A percentile compares a stretch with the other conserved stretches of the same genome.
These are phyloP conservation scores for Lolium multiflorum DNA, from an alignment of 176 grass and related monocot species.

Conservation along the genomic window DNA sequence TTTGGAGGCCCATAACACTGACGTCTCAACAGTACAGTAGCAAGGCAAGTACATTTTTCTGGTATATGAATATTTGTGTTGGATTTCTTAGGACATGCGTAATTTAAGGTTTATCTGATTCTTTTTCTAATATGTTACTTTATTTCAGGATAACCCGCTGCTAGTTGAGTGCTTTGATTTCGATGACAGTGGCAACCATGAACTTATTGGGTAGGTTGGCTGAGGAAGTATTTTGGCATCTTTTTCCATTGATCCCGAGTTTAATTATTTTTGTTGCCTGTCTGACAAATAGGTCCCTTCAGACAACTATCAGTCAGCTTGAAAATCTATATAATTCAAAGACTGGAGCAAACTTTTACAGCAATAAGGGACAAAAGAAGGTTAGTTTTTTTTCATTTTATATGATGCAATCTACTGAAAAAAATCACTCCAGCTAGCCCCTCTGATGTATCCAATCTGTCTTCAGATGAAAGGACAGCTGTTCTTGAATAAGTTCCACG, in stretches of 20 bases:
- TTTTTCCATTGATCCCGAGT: constrained; percentile 26
- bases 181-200: constrained; percentile 80
- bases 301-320: constrained; percentile 73
- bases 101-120: constrained; percentile 27
- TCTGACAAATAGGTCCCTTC: constrained; percentile 66
- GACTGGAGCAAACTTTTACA: constrained; percentile 68
- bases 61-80: constrained; percentile 21
- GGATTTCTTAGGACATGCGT: constrained; percentile 6
- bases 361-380: constrained; percentile 66
- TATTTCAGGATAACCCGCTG: constrained; percentile 95
- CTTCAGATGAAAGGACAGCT: constrained; percentile 86
- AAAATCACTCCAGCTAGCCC: constrained; percentile 6
- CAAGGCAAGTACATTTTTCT: constrained; percentile 68
- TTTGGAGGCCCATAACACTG: constrained; percentile 82
- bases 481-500: constrained; percentile 76
- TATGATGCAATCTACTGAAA: background rate
- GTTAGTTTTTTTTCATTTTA: constrained; percentile 27
- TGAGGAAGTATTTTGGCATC: constrained; percentile 30
- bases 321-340: constrained; percentile 73
- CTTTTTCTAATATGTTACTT: constrained; percentile 28
- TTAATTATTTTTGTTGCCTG: constrained; percentile 38
- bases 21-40: constrained; percentile 89
- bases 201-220: constrained; percentile 71
- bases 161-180: constrained; percentile 98
- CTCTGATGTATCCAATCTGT: constrained; percentile 28